Percentiles rank a stretch among this genome's conserved stretches.
Conservation (phyloP, 1,284 basidiomycete genomes). For the Phaffia rhodozyma region DNA sequence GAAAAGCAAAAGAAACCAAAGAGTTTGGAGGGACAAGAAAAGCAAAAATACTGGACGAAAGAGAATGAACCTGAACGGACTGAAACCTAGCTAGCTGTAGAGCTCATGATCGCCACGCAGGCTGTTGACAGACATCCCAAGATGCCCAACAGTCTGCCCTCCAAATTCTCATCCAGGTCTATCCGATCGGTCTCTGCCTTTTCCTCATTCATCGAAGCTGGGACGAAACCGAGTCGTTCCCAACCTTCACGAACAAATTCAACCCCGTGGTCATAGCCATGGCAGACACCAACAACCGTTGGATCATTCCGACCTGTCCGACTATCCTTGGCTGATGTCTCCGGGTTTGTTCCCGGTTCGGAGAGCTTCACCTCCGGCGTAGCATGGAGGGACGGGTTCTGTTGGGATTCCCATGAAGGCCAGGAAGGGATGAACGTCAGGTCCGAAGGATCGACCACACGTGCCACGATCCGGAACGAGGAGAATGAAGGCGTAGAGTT, state of each 20-base stretch:
- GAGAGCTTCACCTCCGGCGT: slow-evolving; percentile 6
- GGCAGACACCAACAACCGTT: slow-evolving; percentile 17
- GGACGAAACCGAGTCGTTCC: slow-evolving; percentile 16
- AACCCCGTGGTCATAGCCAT: slow-evolving; percentile 6
- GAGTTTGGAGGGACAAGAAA: background rate
- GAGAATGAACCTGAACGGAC: background rate
- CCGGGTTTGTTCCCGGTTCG: slow-evolving; percentile 15
- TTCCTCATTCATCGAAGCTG: background rate
- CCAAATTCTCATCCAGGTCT: background rate
- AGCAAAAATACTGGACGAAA: background rate
- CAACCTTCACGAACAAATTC: slow-evolving; percentile 17
- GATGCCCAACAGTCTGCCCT: slow-evolving; percentile 4
- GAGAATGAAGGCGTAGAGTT: slow-evolving; percentile 2
- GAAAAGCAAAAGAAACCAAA: background rate
- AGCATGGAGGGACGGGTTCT: background rate
- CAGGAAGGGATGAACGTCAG: slow-evolving; percentile 17
- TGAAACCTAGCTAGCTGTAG: background rate
- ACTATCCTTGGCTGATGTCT: slow-evolving; percentile 13
- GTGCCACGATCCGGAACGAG: slow-evolving; percentile 18
- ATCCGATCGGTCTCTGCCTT: background rate
- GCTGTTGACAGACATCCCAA: slow-evolving; percentile 12
- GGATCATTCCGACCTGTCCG: slow-evolving; percentile 11
- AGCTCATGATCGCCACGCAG: slow-evolving; percentile 13
- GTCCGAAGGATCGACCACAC: slow-evolving; percentile 17
- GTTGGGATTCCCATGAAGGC: slow-evolving; percentile 18